phyloP scores from a whole-genome alignment of 2,329 filamentous ascomycete species.

The Waltergamsia citrina region DNA sequence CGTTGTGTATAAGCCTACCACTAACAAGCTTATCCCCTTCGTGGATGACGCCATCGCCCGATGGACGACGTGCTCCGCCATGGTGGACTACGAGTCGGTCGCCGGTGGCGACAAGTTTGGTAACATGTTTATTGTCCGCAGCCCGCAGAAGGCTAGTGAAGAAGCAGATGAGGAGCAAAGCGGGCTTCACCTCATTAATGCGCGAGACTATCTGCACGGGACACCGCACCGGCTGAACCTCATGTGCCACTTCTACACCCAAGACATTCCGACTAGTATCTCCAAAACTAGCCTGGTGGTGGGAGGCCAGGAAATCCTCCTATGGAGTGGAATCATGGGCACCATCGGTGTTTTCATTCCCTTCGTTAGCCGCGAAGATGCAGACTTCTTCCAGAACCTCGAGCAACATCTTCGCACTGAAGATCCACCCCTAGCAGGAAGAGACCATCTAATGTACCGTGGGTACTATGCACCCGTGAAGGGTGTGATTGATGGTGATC shows the following conservation, averaged over 20 bases:
- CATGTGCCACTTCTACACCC: slow-evolving; percentile 80
- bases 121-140: slow-evolving; percentile 87
- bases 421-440: slow-evolving; percentile 78
- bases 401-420: slow-evolving; percentile 82
- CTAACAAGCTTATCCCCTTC: slow-evolving; percentile 89
- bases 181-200: slow-evolving; percentile 83
- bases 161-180: slow-evolving; percentile 89
- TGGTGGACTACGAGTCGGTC: slow-evolving; percentile 96
- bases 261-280: slow-evolving; percentile 87
- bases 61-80: slow-evolving; percentile 83
- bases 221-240: slow-evolving; percentile 76
- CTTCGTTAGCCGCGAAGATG: slow-evolving; percentile 83
- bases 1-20: slow-evolving; percentile 85
- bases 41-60: slow-evolving; percentile 81
- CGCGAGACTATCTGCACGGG: slow-evolving; percentile 82
- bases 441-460: slow-evolving; percentile 92
- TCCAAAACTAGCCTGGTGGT: slow-evolving; percentile 84
- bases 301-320: slow-evolving; percentile 80
- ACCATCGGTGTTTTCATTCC: slow-evolving; percentile 91
- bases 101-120: slow-evolving; percentile 97
- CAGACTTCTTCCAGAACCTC: slow-evolving; percentile 94
- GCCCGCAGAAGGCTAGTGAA: slow-evolving; percentile 74
- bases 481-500: slow-evolving; percentile 90
- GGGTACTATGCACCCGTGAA: slow-evolving; percentile 96
- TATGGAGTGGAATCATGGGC: slow-evolving; percentile 92